These are phyloP conservation scores for Podospora pseudopauciseta DNA, from an alignment of 495 filamentous ascomycete species.

Conservation along the genomic window DNA sequence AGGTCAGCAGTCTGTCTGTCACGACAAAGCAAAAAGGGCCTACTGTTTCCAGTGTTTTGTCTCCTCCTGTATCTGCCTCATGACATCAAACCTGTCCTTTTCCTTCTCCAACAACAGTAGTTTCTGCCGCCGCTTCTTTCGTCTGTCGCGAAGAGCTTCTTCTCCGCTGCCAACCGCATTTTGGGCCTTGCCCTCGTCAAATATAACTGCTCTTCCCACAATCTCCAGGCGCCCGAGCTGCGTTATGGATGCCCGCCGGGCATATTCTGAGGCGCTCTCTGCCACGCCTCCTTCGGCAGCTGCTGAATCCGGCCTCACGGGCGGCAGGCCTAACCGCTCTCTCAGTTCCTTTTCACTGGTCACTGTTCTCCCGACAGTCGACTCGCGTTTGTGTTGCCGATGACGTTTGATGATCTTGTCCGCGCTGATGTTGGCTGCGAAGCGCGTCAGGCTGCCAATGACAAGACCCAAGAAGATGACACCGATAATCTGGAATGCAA, in stretches of 20 bases:
- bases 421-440: slow-evolving; percentile 58
- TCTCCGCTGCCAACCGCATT: not conserved
- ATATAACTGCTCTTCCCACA: slow-evolving; percentile 36
- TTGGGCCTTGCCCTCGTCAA: slow-evolving; percentile 28
- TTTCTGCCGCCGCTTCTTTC: slow-evolving; percentile 49
- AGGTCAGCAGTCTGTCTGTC: not conserved
- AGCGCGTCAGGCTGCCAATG: slow-evolving; percentile 65
- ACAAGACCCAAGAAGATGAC: slow-evolving; percentile 73
- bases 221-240: slow-evolving; percentile 37
- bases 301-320: slow-evolving; percentile 9
- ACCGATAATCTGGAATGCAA: slow-evolving; percentile 71
- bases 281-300: not conserved
- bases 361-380: slow-evolving; percentile 55
- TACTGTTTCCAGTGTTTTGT: slow-evolving; percentile 56
- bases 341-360: slow-evolving; percentile 45
- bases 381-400: slow-evolving; percentile 53
- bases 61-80: slow-evolving; percentile 66
- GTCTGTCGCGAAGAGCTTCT: slow-evolving; percentile 16
- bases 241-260: slow-evolving; percentile 28
- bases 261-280: not conserved
- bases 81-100: slow-evolving; percentile 69
- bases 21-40: not conserved
- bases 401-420: slow-evolving; percentile 66
- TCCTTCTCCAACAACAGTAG: slow-evolving; percentile 51
- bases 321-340: slow-evolving; percentile 40